Evolutionary conservation across 768 basidiomycete genomes (phyloP).

Genomic region (Termitomyces titanicus): DNA sequence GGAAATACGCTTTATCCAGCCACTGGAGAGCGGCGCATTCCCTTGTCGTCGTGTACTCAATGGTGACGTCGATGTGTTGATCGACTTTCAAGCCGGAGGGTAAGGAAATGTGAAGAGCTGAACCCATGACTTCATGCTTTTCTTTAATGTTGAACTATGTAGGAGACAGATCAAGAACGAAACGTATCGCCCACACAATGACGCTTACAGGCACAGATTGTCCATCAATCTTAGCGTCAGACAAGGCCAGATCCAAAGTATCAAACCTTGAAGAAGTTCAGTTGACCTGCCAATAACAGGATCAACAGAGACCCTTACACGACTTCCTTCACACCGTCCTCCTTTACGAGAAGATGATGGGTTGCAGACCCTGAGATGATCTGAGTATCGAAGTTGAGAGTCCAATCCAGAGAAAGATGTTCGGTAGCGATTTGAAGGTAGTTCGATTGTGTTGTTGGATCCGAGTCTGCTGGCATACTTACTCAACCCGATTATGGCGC

Average conservation of each 20-base stretch:
- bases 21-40: conserved; percentile 79
- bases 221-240: conserved; percentile 51
- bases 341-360: conserved; percentile 55
- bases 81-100: conserved; percentile 36
- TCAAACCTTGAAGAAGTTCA: conserved; percentile 52
- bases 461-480: too few relatives aligned
- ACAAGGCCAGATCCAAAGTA: conserved; percentile 63
- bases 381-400: conserved; percentile 63
- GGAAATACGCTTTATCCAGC: conserved; percentile 70
- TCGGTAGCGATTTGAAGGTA: conserved; percentile 62
- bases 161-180: not conserved
- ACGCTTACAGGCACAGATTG: conserved; percentile 40
- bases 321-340: conserved; percentile 49
- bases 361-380: conserved; percentile 52
- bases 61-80: conserved; percentile 46
- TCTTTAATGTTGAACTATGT: conserved; percentile 53
- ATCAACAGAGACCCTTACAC: conserved; percentile 39
- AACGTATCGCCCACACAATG: not conserved
- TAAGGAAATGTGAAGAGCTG: conserved; percentile 62
- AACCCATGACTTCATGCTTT: conserved; percentile 73
- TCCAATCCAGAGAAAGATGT: conserved; percentile 76
- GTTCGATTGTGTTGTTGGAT: conserved; percentile 77
- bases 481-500: too few relatives aligned
- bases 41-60: conserved; percentile 71
- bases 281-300: not conserved